Base-by-base conservation (phyloP, 495 filamentous ascomycete genomes). In the Xylaria curta region DNA sequence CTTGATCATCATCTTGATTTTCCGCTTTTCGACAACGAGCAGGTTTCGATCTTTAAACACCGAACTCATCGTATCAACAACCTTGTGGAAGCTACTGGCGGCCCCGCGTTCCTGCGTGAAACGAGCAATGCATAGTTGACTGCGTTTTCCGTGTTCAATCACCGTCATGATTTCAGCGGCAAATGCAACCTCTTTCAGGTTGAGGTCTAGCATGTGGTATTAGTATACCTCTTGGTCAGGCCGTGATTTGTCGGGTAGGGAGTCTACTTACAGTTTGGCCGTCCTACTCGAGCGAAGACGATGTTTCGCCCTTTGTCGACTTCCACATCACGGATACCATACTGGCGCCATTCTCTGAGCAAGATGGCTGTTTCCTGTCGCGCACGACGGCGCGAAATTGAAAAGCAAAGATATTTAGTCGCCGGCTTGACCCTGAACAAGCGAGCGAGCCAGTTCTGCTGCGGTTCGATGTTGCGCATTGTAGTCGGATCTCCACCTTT, bases 341-440 rank as follows among this genome's bases (percentile, higher is more conserved):
- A 93, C 51, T 88, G 83, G 66, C 90, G 85, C 95, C 95, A 98
- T 24, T 92, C 89, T 10, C 87, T 87, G 13, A 98, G 87, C 44
- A 97, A 82, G 24, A 84, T 85, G 44, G 89, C 87, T 5, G 97
- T 82, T 70, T 97, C 94, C 73, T 91, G 91, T 44, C 94, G 89
- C 24, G 90, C 90, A 66, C 89, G 89, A 26, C 87, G 81, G 62
- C 90, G 91, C 3, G 89, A 86, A 26, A 92, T 84, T 7, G 87
- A 86, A 74, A 98, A 91, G 77, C 93, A 94, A 13, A 98, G 77
- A 10, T 91, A 85, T 65, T 87, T 87, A 36, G 83, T 89, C 0
- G 91, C 91, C 0, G 96, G 95, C 76, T 96, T 97, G 79, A 98
- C 91, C 60, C 94, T 89, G 81, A 99, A 91, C 26, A 98, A 88